Evolutionary conservation across 208 protist genomes (phyloP).

Genomic region (Crithidia thermophila): DNA sequence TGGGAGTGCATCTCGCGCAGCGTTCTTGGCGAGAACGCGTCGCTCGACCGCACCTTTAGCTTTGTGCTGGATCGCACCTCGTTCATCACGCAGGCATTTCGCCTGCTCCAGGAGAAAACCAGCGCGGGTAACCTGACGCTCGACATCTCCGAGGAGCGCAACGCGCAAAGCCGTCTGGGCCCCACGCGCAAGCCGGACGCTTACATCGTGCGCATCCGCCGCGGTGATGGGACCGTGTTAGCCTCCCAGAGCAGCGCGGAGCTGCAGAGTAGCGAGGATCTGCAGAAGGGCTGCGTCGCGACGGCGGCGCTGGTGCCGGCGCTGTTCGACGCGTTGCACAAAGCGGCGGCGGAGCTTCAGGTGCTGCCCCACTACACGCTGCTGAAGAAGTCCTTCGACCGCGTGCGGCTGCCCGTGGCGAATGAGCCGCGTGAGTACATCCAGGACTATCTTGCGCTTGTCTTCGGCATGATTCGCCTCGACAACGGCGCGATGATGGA

Average conservation of each 20-base stretch:
- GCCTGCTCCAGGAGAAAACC: neutral
- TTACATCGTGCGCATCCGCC: constrained; percentile 3
- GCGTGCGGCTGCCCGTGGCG: constrained; percentile 9
- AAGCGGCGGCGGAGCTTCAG: neutral
- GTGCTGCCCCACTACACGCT: neutral
- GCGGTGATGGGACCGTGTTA: constrained; percentile 10
- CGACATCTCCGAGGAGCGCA: neutral
- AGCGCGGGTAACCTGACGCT: neutral
- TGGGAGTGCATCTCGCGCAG: neutral
- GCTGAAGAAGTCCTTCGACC: constrained; percentile 21
- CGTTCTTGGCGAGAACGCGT: neutral
- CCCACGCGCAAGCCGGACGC: neutral
- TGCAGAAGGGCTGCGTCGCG: neutral
- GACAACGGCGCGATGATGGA: neutral
- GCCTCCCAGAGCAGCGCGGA: neutral
- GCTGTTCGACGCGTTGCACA: constrained; percentile 8
- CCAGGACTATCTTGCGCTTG: constrained; percentile 2
- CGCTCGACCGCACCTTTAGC: neutral
- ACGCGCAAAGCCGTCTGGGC: neutral
- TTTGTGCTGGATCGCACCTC: constrained; percentile 16
- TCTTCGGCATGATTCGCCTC: constrained; percentile 1
- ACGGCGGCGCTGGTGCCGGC: constrained; percentile 9
- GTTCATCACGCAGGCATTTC: constrained; percentile 14
- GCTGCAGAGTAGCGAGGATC: neutral
- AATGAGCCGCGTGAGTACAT: constrained; percentile 28